Base-by-base conservation (phyloP, 2,329 filamentous ascomycete species). In the Trichophyton mentagrophytes region DNA sequence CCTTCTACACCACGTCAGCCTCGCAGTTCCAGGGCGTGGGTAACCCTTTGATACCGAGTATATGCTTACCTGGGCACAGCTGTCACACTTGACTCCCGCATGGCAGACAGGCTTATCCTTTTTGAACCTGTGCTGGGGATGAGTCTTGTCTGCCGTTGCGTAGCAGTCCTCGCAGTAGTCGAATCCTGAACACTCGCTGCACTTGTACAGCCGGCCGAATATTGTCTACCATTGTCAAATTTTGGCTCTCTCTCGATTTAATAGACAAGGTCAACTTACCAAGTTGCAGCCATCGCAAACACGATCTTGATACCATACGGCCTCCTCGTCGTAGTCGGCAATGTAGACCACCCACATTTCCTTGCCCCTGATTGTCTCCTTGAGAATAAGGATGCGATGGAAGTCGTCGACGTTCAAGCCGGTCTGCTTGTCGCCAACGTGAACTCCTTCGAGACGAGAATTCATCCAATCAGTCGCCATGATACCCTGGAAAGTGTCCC, bases 301-400 rank as follows among this genome's bases (percentile, higher is more conserved):
- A n/a, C 25, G 9, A 53, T 60, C 59, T 30, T 30, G 51, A n/a
- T 60, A 49, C 59, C 59, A 60, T 17, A 40, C 36, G n/a, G 47
- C 49, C 7, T 60, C 13, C 27, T 60, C 59, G n/a, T 38, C 59
- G 20, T 17, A 38, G 30, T 33, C 30, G 22, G 46, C 46, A 36
- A 60, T 60, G 13, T 60, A 53, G n/a, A 60, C 59, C 22, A 60
- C 49, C 59, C 59, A 60, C 17, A 57, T 60, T 27, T 42, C 44
- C 25, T 57, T 60, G 2, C 36, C 59, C 3, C 57, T 57, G 47
- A 60, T 15, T 3, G 11, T 57, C 6, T 42, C 59, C 15, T 57
- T 42, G 13, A 15, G 17, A 3, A 60, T 53, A 3, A 60, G 27
- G 40, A 60, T 56, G 30, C 59, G 51, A 25, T 27, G 6, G 22